These are phyloP conservation scores for Brassica cretica DNA, from an alignment of 345 rosid genomes.

Conservation along the genomic window DNA sequence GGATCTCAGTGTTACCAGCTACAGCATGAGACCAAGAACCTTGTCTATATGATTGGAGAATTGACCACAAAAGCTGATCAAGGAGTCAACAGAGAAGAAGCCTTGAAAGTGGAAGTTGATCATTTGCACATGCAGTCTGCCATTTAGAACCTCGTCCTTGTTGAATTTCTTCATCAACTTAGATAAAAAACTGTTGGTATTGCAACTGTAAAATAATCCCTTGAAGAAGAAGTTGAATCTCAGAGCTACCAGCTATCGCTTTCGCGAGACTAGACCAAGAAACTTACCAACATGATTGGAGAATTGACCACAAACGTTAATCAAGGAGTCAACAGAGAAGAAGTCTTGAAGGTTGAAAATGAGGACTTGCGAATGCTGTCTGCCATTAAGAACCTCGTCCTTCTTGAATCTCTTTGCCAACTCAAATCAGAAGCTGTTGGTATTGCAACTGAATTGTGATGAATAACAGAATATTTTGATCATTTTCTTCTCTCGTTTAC, in stretches of 20 bases:
- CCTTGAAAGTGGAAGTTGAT: slow-evolving; percentile 53
- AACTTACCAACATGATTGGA: slow-evolving; percentile 45
- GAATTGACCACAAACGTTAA: slow-evolving; percentile 52
- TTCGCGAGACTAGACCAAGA: slow-evolving; percentile 49
- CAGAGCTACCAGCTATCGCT: slow-evolving; percentile 47
- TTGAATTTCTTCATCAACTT: background rate
- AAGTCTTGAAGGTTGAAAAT: slow-evolving; percentile 54
- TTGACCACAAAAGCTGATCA: slow-evolving; percentile 52
- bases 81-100: slow-evolving; percentile 59
- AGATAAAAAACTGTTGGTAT: background rate
- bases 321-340: slow-evolving; percentile 60
- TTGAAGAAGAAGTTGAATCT: slow-evolving; percentile 37
- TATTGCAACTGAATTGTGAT: background rate
- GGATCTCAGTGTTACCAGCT: slow-evolving; percentile 43
- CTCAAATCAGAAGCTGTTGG: background rate
- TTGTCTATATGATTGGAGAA: slow-evolving; percentile 46
- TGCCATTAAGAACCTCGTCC: background rate
- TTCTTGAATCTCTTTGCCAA: background rate
- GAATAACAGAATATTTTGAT: too few relatives aligned
- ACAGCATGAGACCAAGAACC: slow-evolving; percentile 41
- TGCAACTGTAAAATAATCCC: background rate
- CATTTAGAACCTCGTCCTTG: background rate
- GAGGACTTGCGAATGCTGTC: slow-evolving; percentile 45
- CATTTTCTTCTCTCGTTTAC: too few relatives aligned
- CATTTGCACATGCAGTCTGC: slow-evolving; percentile 42